Evolutionary conservation across 257 asterid species (phyloP).

Genomic region (Capsicum rhomboideum): DNA sequence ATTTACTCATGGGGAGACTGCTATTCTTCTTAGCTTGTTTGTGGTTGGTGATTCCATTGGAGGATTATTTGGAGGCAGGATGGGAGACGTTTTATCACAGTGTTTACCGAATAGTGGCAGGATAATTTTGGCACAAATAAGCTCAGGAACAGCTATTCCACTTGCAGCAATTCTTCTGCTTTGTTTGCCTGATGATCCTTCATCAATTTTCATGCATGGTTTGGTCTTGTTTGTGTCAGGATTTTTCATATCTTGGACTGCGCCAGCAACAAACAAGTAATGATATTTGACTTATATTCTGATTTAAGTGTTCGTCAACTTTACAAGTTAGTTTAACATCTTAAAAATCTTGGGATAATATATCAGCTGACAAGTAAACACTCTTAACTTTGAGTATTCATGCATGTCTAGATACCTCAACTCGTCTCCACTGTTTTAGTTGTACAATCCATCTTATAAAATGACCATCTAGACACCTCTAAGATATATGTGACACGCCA

Average conservation of each 20-base stretch:
- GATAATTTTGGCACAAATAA: slow-evolving; percentile 63
- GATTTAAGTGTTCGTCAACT: neutral
- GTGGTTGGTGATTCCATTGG: slow-evolving; percentile 59
- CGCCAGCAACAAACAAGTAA: slow-evolving; percentile 82
- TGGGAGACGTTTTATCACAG: slow-evolving; percentile 65
- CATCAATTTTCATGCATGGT: slow-evolving; percentile 37
- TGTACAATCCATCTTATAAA: neutral
- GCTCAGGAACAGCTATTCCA: slow-evolving; percentile 72
- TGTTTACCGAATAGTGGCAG: slow-evolving; percentile 66
- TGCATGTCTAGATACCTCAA: too few relatives aligned
- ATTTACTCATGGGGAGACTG: slow-evolving; percentile 57
- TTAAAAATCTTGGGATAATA: neutral
- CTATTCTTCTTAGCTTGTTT: slow-evolving; percentile 42
- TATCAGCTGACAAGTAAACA: neutral
- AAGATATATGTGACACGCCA: neutral
- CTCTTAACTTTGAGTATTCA: neutral
- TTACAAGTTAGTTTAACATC: neutral
- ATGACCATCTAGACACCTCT: neutral
- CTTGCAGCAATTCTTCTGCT: slow-evolving; percentile 61
- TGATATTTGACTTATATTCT: neutral
- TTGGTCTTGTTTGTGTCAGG: slow-evolving; percentile 53
- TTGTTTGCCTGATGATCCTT: slow-evolving; percentile 43
- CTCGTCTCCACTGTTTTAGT: too few relatives aligned
- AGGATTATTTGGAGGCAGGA: slow-evolving; percentile 67
- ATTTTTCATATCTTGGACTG: slow-evolving; percentile 78